Percentiles rank a stretch among this genome's conserved stretches.
phyloP scores from a whole-genome alignment of 345 rosid species.

The Reutealis trisperma region DNA sequence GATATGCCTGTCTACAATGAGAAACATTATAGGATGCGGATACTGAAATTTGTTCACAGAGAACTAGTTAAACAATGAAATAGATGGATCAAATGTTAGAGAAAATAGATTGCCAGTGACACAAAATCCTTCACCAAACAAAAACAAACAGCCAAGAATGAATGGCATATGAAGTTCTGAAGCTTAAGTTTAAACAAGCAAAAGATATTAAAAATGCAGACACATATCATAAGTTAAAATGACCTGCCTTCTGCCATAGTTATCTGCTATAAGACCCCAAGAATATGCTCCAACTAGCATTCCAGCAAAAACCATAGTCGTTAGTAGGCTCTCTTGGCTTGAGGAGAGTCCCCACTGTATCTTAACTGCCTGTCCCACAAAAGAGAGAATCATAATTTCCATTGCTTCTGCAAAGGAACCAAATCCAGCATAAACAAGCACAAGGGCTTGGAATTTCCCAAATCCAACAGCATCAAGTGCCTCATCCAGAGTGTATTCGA shows the following conservation, averaged over 20 bases:
- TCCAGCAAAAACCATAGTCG: slow-evolving; percentile 46
- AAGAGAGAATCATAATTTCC: slow-evolving; percentile 58
- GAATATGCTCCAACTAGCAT: slow-evolving; percentile 52
- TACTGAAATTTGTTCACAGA: too few species aligned
- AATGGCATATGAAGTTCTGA: background rate
- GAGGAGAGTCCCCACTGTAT: slow-evolving; percentile 47
- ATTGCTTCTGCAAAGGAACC: slow-evolving; percentile 50
- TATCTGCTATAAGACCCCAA: slow-evolving; percentile 52
- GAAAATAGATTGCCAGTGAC: too few species aligned
- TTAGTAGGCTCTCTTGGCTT: slow-evolving; percentile 36
- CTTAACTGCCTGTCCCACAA: slow-evolving; percentile 46
- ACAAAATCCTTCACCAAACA: too few species aligned
- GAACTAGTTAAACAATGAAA: too few species aligned
- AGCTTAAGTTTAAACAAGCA: background rate
- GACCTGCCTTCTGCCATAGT: slow-evolving; percentile 46
- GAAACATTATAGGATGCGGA: too few species aligned
- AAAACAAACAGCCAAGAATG: too few species aligned
- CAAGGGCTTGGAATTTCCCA: slow-evolving; percentile 43
- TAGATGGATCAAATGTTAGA: too few species aligned
- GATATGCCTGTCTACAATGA: too few species aligned
- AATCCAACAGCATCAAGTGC: slow-evolving; percentile 39
- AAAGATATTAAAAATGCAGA: background rate
- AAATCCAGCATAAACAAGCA: slow-evolving; percentile 49
- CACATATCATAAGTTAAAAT: background rate
- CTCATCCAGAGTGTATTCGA: slow-evolving; percentile 40